These are phyloP conservation scores for Hamigera avellanea DNA, from an alignment of 495 filamentous ascomycete genomes.

Conservation along the genomic window DNA sequence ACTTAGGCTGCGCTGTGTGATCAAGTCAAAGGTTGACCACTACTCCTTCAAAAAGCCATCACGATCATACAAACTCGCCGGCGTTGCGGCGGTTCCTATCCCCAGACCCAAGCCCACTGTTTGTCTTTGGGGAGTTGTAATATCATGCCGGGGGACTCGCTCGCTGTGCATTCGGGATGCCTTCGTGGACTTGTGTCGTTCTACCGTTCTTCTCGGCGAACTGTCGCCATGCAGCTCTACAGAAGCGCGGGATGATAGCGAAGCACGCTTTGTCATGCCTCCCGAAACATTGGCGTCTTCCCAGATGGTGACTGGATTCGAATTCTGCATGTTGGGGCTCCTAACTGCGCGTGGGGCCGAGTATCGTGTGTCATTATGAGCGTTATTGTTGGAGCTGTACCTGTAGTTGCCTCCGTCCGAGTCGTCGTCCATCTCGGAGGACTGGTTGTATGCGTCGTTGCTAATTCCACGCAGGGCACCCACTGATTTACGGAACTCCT, in stretches of 20 bases:
- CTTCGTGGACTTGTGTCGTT: constrained; percentile 4
- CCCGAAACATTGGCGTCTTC: neutral
- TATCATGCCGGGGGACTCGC: constrained; percentile 10
- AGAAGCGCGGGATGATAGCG: no score
- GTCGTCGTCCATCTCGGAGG: neutral
- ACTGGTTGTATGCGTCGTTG: neutral
- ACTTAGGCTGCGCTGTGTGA: no score
- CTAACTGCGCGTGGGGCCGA: neutral
- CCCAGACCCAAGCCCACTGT: constrained; percentile 21
- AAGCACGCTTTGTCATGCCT: neutral
- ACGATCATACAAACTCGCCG: constrained; percentile 37
- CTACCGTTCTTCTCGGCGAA: neutral
- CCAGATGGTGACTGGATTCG: neutral
- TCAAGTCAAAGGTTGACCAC: constrained; percentile 2
- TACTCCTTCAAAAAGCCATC: constrained; percentile 38
- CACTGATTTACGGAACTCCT: neutral
- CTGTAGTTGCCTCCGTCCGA: neutral
- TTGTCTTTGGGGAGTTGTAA: constrained; percentile 23
- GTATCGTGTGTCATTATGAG: neutral
- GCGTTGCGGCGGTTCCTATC: constrained; percentile 20
- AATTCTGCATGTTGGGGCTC: neutral
- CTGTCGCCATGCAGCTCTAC: neutral
- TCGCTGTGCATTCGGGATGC: constrained; percentile 9
- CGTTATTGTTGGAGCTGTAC: neutral
- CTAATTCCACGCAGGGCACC: neutral